These are phyloP conservation scores for Trichoderma brevicompactum DNA, from an alignment of 2,329 filamentous ascomycete genomes.

Conservation along the genomic window DNA sequence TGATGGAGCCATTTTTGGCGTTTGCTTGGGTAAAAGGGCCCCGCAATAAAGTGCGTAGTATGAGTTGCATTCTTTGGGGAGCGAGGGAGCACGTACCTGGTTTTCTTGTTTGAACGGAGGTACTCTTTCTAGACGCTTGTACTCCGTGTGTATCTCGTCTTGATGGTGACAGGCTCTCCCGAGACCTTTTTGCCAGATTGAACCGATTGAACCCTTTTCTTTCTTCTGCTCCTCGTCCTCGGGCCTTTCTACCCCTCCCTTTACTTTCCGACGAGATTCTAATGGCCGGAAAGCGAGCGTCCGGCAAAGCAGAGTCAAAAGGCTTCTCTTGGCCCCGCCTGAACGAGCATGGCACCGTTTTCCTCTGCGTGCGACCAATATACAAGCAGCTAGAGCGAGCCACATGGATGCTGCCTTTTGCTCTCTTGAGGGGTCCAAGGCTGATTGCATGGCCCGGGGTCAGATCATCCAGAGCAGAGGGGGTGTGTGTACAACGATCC, in stretches of 20 bases:
- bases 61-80: constrained; percentile 8
- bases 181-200: background rate
- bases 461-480: constrained; percentile 17
- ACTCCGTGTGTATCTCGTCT: constrained; percentile 4
- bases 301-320: background rate
- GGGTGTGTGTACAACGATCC: background rate
- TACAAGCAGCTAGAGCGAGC: constrained; percentile 22
- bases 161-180: background rate
- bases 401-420: constrained; percentile 13
- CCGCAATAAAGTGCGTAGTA: background rate
- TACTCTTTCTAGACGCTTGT: background rate
- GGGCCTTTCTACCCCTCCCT: constrained; percentile 17
- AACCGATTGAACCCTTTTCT: constrained; percentile 9
- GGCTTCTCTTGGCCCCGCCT: background rate
- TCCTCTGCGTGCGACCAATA: constrained; percentile 23
- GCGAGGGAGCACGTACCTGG: background rate
- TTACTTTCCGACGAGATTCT: constrained; percentile 8
- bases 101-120: background rate
- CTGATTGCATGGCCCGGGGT: constrained; percentile 25
- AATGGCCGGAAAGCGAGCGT: constrained; percentile 12
- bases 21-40: constrained; percentile 5
- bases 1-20: constrained; percentile 17
- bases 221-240: background rate
- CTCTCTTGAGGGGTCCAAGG: constrained; percentile 19
- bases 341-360: constrained; percentile 12